Percentiles rank a stretch among this genome's conserved stretches.
Conservation (phyloP, 441 rosid genomes). For the Corymbia calophylla region DNA sequence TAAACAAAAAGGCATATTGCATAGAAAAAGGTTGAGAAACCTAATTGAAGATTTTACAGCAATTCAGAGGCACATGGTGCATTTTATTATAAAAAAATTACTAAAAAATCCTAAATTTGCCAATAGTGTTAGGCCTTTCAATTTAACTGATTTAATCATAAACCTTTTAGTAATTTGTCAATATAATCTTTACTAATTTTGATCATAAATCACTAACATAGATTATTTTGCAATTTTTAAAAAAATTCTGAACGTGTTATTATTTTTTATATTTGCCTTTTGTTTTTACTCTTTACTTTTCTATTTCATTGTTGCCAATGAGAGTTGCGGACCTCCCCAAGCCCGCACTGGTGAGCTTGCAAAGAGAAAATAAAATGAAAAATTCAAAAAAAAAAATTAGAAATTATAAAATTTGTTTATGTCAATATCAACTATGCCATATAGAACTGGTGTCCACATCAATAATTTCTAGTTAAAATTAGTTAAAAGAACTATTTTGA, state of each 20-base stretch:
- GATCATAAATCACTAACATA: accelerated
- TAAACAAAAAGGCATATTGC: background rate
- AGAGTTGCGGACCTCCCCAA: too few relatives aligned
- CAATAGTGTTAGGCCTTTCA: background rate
- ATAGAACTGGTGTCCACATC: accelerated
- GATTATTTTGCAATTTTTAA: background rate
- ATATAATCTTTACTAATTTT: background rate
- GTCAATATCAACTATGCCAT: accelerated
- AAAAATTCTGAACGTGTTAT: too few relatives aligned
- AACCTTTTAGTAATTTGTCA: background rate
- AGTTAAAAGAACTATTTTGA: background rate
- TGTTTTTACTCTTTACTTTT: too few relatives aligned
- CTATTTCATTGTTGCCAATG: too few relatives aligned
- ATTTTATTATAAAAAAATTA: background rate
- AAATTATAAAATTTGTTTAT: background rate
- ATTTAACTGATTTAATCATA: background rate
- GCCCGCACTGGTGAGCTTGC: background rate
- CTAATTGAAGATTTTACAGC: background rate
- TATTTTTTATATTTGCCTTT: background rate
- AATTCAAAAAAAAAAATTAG: background rate
- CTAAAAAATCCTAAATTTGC: background rate
- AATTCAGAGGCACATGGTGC: background rate
- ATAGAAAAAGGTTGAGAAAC: background rate
- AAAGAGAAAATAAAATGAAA: background rate
- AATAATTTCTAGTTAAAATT: background rate